Evolutionary conservation across 2,329 filamentous ascomycete genomes (phyloP), one percentile per base, ranked within the genome.

Genomic region (Sporothrix phasma): DNA sequence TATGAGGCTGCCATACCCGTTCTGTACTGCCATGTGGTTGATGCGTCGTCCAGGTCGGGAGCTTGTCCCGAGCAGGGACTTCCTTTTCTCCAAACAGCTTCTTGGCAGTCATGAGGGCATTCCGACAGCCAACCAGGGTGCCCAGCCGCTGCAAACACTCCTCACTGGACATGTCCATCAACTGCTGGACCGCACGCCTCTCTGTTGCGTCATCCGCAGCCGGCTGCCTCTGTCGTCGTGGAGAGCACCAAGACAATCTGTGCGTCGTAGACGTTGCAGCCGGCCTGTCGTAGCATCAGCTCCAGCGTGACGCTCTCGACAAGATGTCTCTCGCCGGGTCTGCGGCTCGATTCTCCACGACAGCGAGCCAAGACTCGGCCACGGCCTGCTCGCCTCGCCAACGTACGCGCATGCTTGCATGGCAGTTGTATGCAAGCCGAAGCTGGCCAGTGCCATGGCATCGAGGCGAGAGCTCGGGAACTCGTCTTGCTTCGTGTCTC

Each of bases 191-290:
- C 0, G 81, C 83, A 66, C 15, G 6, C 15, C 10, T 24, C 15
- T 73, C 26, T 11, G 41, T 10, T 2, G 8, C 11, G 3, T 29
- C 29, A n/a, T 11, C 37, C 8, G n/a, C 24, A 2, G 24, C 22
- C 6, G 17, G 8, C 26, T 13, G 2, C 2, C 10, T 3, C 19
- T 17, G 5, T 15, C 15, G 1, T 17, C 45, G 2, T 1, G 79
- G 13, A 85, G 64, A n/a, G 73, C 72, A 0, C 74, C 76, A 39
- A 89, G 74, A 90, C 76, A 10, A 78, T 77, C 71, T 91, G 88
- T 2, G 89, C 88, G 2, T 88, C 88, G 71, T 84, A 90, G 0
- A 83, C 80, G 72, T 92, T 92, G 71, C 91, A 73, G 0, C 89
- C 89, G 1, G 81, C 80, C 26, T 79, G 77, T 15, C 88, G 79